Percentiles rank a stretch among this genome's conserved stretches.
Conservation (phyloP, 352 stramenopile species). For the Globisporangium spinosum region DNA sequence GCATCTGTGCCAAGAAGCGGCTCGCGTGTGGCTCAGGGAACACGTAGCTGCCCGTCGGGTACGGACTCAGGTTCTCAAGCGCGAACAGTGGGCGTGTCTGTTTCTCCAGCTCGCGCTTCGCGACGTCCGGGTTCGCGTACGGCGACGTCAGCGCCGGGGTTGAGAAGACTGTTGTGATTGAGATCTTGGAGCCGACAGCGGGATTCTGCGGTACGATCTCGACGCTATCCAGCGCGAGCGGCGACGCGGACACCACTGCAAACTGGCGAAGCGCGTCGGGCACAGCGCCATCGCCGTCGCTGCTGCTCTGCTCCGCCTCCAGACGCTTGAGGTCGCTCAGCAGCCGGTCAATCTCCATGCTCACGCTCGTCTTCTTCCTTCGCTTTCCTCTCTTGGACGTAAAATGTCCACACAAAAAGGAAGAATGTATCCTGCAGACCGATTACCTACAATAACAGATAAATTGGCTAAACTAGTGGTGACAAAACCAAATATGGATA, state of each 20-base stretch:
- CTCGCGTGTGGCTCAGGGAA: conserved; percentile 29
- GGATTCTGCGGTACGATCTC: conserved; percentile 33
- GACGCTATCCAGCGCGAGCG: conserved; percentile 39
- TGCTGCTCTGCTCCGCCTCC: neutral
- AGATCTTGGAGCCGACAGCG: neutral
- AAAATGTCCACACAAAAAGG: neutral
- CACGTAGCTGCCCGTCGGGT: conserved; percentile 21
- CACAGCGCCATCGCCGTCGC: neutral
- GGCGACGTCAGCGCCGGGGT: conserved; percentile 40
- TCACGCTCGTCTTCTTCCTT: neutral
- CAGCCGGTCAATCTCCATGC: conserved; percentile 31
- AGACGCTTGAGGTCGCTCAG: conserved; percentile 41
- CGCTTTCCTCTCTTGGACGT: neutral
- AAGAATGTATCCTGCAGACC: conserved; percentile 3
- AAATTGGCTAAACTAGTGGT: neutral
- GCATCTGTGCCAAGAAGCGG: conserved; percentile 67
- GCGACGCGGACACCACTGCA: conserved; percentile 37
- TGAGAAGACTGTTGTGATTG: conserved; percentile 30
- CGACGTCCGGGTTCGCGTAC: conserved; percentile 20
- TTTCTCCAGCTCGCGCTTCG: conserved; percentile 29
- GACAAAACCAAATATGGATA: neutral
- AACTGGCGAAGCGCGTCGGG: conserved; percentile 40
- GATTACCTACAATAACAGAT: neutral
- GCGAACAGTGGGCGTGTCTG: conserved; percentile 33
- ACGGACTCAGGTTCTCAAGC: conserved; percentile 38